Evolutionary conservation across 768 basidiomycete species (phyloP).

Genomic region (Boletus rubescentipes): DNA sequence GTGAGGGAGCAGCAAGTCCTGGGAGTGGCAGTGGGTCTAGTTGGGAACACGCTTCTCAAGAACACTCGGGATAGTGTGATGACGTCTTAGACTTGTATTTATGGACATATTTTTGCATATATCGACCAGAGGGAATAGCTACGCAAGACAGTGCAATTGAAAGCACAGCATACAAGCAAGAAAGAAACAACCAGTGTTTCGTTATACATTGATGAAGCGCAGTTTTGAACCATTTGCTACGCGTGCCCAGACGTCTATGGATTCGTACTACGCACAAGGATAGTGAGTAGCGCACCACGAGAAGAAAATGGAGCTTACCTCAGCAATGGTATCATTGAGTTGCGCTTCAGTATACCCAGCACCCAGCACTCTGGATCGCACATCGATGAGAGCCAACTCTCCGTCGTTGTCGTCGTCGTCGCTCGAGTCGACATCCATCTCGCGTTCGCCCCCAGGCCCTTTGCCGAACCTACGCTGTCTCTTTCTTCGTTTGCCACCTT

Average conservation of each 20-base stretch:
- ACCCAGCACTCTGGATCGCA: conserved; percentile 80
- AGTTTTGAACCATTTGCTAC: conserved; percentile 84
- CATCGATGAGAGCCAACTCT: conserved; percentile 82
- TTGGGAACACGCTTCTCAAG: conserved; percentile 69
- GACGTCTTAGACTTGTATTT: too few relatives aligned
- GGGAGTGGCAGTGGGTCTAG: conserved; percentile 54
- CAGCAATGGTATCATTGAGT: conserved; percentile 78
- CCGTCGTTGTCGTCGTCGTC: conserved; percentile 65
- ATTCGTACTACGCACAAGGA: conserved; percentile 68
- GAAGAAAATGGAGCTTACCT: conserved; percentile 49
- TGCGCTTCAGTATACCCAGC: conserved; percentile 91
- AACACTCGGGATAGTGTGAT: conserved; percentile 22
- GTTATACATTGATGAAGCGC: conserved; percentile 52
- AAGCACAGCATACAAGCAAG: conserved; percentile 3
- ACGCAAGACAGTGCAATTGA: conserved; percentile 13
- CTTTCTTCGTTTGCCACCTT: conserved; percentile 39
- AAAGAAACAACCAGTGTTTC: neutral
- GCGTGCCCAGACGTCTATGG: conserved; percentile 74
- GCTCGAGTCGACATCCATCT: conserved; percentile 68
- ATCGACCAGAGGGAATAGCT: conserved; percentile 7
- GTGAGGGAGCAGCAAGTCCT: conserved; percentile 29
- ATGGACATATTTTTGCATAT: conserved; percentile 23
- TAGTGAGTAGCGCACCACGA: conserved; percentile 3
- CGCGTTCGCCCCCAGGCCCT: conserved; percentile 69
- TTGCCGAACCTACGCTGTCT: conserved; percentile 58